Conservation (phyloP, 2,329 filamentous ascomycete species). For the Didymosphaeria variabile region DNA sequence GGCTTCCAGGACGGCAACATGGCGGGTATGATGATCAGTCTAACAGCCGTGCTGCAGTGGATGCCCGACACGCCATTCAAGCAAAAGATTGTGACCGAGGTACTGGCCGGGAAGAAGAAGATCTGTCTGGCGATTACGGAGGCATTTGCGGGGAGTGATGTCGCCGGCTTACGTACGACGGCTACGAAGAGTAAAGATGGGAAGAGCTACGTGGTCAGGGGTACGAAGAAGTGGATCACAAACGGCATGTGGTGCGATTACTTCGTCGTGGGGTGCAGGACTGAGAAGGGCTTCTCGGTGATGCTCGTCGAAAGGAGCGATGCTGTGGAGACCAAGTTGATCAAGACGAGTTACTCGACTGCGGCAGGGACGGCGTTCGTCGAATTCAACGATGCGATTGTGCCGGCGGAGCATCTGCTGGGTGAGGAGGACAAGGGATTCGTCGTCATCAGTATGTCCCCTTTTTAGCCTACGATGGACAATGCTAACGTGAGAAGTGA, state of each 20-base stretch:
- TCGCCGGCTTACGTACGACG: conserved; percentile 80
- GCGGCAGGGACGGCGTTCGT: conserved; percentile 81
- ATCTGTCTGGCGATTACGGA: conserved; percentile 89
- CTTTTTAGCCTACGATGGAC: too few relatives aligned
- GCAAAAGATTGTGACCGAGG: conserved; percentile 73
- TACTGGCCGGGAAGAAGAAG: conserved; percentile 83
- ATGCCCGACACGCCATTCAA: conserved; percentile 73
- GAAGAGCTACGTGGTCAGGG: conserved; percentile 70
- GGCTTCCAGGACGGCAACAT: conserved; percentile 90
- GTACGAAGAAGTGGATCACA: conserved; percentile 85
- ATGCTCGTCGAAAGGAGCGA: conserved; percentile 78
- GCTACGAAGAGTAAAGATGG: conserved; percentile 58
- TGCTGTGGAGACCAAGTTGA: conserved; percentile 77
- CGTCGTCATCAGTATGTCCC: conserved; percentile 68
- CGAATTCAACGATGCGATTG: conserved; percentile 87
- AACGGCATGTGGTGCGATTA: conserved; percentile 84
- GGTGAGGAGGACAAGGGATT: conserved; percentile 89
- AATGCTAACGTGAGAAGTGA: conserved; percentile 53
- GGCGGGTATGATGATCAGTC: conserved; percentile 83
- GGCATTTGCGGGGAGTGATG: conserved; percentile 85
- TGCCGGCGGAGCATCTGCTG: conserved; percentile 79
- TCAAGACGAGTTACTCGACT: conserved; percentile 84
- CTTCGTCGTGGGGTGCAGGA: conserved; percentile 82
- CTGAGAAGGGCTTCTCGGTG: conserved; percentile 80
- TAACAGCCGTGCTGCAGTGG: conserved; percentile 83